phyloP scores from a whole-genome alignment of 371 early-diverging fungal species.

The Lichtheimia hyalospora region DNA sequence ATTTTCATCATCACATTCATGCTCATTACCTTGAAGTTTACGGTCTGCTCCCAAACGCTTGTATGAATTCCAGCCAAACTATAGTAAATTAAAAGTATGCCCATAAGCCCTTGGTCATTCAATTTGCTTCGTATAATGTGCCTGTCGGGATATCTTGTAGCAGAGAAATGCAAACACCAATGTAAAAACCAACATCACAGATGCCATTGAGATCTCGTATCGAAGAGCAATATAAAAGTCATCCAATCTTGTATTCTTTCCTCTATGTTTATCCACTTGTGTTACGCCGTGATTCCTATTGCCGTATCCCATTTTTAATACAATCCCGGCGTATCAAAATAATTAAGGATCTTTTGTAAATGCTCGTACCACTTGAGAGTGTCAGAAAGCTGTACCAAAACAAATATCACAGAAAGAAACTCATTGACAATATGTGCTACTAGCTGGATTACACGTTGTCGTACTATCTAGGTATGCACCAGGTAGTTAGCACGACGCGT shows the following conservation, averaged over 20 bases:
- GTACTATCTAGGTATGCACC: conserved; percentile 31
- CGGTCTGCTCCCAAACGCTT: conserved; percentile 48
- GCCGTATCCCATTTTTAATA: conserved; percentile 4
- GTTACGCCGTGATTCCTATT: conserved; percentile 19
- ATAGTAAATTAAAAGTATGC: neutral
- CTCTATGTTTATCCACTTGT: conserved; percentile 14
- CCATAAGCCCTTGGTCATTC: neutral
- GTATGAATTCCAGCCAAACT: conserved; percentile 51
- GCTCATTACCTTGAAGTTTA: conserved; percentile 30
- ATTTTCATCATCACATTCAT: neutral
- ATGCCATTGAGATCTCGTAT: conserved; percentile 36
- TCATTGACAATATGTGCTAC: conserved; percentile 38
- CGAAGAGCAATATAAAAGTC: conserved; percentile 29
- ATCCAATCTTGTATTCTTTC: conserved; percentile 14
- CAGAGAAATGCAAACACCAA: conserved; percentile 29
- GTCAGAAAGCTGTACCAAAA: conserved; percentile 41
- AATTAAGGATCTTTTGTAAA: neutral
- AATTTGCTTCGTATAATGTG: neutral
- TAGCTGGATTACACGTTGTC: conserved; percentile 51
- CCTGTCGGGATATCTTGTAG: conserved; percentile 34
- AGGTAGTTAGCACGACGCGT: neutral
- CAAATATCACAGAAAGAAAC: conserved; percentile 35
- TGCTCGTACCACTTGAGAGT: conserved; percentile 37
- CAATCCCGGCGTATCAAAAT: neutral
- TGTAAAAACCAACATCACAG: conserved; percentile 22